phyloP scores from a whole-genome alignment of 257 asterid genomes.

The Solanum tarapatanum region DNA sequence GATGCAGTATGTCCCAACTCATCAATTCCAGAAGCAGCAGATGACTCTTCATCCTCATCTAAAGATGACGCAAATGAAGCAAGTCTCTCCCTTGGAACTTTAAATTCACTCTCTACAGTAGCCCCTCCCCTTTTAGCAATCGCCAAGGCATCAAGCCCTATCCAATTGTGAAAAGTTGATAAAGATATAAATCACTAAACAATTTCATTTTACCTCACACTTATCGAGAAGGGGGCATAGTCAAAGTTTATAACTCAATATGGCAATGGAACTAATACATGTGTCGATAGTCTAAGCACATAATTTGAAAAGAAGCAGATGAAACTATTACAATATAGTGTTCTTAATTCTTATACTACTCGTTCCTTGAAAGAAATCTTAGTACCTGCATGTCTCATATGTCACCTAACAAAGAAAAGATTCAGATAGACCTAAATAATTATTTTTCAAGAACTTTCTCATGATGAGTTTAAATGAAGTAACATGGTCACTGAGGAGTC shows the following conservation, averaged over 20 bases:
- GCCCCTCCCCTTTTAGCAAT: conserved; percentile 43
- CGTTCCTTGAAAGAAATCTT: not conserved
- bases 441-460: not conserved
- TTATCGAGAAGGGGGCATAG: not conserved
- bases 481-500: not conserved
- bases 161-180: not conserved
- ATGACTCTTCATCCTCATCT: conserved; percentile 53
- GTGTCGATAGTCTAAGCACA: not conserved
- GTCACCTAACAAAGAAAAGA: not conserved
- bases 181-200: not conserved
- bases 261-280: not conserved
- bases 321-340: not conserved
- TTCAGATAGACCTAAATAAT: not conserved
- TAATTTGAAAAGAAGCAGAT: not conserved
- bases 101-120: conserved; percentile 35
- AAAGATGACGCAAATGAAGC: conserved; percentile 53
- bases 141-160: conserved; percentile 83
- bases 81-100: conserved; percentile 60
- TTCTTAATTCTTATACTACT: not conserved
- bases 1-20: conserved; percentile 31
- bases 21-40: conserved; percentile 31
- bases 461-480: not conserved
- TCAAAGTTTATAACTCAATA: not conserved
- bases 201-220: not conserved
- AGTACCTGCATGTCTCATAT: not conserved